Evolutionary conservation across 2,329 filamentous ascomycete genomes (phyloP).

Genomic region (Tolypocladium capitatum): DNA sequence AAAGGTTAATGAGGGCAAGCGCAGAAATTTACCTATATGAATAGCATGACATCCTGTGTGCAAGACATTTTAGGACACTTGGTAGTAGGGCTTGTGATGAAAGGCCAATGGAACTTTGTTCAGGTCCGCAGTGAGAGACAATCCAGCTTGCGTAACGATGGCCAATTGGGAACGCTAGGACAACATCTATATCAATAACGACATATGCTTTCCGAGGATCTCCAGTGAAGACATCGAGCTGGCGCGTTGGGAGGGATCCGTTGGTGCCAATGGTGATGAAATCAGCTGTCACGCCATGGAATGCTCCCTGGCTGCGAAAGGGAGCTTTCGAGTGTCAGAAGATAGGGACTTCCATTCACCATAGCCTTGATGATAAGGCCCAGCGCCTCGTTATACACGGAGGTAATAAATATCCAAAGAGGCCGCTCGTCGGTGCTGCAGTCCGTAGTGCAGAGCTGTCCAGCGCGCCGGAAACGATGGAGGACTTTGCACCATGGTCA

Average conservation of each 20-base stretch:
- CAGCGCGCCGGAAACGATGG: no score
- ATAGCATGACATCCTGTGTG: no score
- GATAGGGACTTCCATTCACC: no score
- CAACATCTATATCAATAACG: not conserved
- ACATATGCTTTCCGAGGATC: no score
- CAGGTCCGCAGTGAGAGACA: not conserved
- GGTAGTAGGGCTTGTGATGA: no score
- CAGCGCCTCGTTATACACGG: no score
- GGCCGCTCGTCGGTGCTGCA: not conserved
- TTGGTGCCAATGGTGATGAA: conserved; percentile 1
- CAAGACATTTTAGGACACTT: no score
- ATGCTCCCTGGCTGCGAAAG: not conserved
- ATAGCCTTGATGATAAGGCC: no score
- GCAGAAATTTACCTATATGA: no score
- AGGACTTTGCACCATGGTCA: no score
- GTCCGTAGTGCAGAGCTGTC: not conserved
- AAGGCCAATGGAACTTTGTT: not conserved
- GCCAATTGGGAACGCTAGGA: not conserved
- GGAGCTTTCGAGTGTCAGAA: not conserved
- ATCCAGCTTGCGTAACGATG: not conserved
- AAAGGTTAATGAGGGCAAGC: no score
- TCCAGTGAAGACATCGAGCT: conserved; percentile 4
- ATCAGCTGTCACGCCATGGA: conserved; percentile 6
- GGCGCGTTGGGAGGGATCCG: conserved; percentile 3
- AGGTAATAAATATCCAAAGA: not conserved